phyloP scores from a whole-genome alignment of 345 rosid species.

The Jatropha curcas region DNA sequence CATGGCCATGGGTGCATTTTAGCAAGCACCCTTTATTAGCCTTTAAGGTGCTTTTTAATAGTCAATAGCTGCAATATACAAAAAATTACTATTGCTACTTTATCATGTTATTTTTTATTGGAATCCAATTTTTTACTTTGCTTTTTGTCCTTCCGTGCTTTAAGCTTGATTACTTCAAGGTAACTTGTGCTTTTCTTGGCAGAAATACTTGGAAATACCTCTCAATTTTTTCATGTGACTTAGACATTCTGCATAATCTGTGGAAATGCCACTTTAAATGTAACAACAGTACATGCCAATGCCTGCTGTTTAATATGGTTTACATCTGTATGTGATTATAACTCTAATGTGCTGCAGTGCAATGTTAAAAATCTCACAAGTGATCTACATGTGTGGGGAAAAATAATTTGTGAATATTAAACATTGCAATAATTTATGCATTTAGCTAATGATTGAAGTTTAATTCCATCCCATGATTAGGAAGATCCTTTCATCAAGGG shows the following conservation, averaged over 20 bases:
- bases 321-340: not conserved
- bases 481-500: not conserved
- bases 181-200: not conserved
- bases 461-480: not conserved
- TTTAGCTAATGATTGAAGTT: not conserved
- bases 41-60: not conserved
- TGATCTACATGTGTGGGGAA: not conserved
- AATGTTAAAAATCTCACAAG: not conserved
- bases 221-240: not conserved
- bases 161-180: not conserved
- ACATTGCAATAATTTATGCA: not conserved
- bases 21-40: not conserved
- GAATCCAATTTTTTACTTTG: slow-evolving; percentile 4
- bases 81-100: not conserved
- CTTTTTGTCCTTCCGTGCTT: not conserved
- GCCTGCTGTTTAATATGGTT: not conserved
- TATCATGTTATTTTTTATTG: not conserved
- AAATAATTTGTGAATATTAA: too few species aligned
- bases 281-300: not conserved
- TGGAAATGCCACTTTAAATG: not conserved
- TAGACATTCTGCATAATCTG: too few species aligned
- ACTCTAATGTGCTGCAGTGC: not conserved
- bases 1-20: not conserved
- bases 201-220: not conserved
- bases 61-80: not conserved